A percentile compares a stretch with the other conserved stretches of the same genome.
phyloP scores from a whole-genome alignment of 257 asterid genomes.

The Scutellaria minor region DNA sequence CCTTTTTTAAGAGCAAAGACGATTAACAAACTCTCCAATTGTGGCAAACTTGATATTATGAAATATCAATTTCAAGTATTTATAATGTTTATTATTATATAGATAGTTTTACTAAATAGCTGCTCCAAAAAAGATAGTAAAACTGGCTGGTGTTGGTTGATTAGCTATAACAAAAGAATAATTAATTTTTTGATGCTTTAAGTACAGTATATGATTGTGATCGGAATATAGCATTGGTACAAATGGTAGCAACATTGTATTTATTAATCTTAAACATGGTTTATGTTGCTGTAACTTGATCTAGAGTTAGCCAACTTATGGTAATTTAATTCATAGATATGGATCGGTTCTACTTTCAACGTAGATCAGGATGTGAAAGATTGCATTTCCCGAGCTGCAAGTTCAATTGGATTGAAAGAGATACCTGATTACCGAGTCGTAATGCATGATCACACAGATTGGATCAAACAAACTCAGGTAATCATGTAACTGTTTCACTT shows the following conservation, averaged over 20 bases:
- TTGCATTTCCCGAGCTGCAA: slow-evolving; percentile 76
- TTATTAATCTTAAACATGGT: slow-evolving; percentile 2
- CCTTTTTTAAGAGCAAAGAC: too few relatives aligned
- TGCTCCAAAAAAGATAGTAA: neutral
- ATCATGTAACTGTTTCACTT: slow-evolving; percentile 2
- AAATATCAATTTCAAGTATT: neutral
- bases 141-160: neutral
- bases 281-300: slow-evolving; percentile 1
- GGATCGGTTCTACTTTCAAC: slow-evolving; percentile 66
- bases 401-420: slow-evolving; percentile 79
- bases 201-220: too few relatives aligned
- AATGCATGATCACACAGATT: slow-evolving; percentile 72
- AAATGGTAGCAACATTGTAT: neutral
- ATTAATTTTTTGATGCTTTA: neutral
- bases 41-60: neutral
- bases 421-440: slow-evolving; percentile 65
- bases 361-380: slow-evolving; percentile 70
- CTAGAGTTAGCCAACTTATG: slow-evolving; percentile 19
- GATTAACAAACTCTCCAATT: neutral
- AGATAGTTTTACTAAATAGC: too few relatives aligned
- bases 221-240: too few relatives aligned
- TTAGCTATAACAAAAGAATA: neutral
- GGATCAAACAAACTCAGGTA: slow-evolving; percentile 84
- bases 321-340: slow-evolving; percentile 51
- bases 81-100: neutral